Base-by-base conservation (phyloP, 1,284 basidiomycete species). In the Violaceomyces palustris region DNA sequence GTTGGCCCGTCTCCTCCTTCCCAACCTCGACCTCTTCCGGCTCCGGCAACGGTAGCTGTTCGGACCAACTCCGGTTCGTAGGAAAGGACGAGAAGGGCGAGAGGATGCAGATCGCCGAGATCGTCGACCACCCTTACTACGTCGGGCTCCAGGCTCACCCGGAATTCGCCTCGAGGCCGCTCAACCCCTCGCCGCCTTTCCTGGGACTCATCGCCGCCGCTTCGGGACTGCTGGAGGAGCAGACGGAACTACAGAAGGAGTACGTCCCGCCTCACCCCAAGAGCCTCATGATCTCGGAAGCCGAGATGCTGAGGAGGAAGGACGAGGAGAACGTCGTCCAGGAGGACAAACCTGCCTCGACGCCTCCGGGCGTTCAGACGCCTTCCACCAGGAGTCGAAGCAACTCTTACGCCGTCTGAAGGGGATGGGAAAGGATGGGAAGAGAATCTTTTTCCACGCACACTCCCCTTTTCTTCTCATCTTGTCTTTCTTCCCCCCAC, bases 111-210 rank as follows among this genome's bases (percentile, higher is more conserved):
- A 83, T 94, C 49, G 79, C 93, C 46, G 93, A 99, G 77, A 76
- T 97, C 34, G 45, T 49, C 17, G 89, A 88, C 69, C 93, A 99
- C 76, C 89, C 90, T 1, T 99, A 83, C 80, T 98, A 93, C 75
- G 79, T 96, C 44, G 94, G 84, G 32, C 79, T 98, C 46, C 93
- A 99, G 78, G 90, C 94, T 0, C 93, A 99, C 71, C 93, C 93
- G 3, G 93, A 99, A 75, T 93, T 99, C 78, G 97, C 92, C 77
- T 93, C 93, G 17, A 84, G 93, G n/a, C 93, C 93, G 2, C 79
- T 99, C 39, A 98, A 99, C 77, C 94, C 93, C 0, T 94, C 90
- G 0, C 93, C 93, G 3, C 86, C 91, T 0, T 98, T 96, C 83
- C 84, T 99, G 27, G 94, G 94, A 12, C 86, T 99, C 70, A 82